These are phyloP conservation scores for Komagataea norvegica DNA, from an alignment of 1,139 yeast genomes.

Conservation along the genomic window DNA sequence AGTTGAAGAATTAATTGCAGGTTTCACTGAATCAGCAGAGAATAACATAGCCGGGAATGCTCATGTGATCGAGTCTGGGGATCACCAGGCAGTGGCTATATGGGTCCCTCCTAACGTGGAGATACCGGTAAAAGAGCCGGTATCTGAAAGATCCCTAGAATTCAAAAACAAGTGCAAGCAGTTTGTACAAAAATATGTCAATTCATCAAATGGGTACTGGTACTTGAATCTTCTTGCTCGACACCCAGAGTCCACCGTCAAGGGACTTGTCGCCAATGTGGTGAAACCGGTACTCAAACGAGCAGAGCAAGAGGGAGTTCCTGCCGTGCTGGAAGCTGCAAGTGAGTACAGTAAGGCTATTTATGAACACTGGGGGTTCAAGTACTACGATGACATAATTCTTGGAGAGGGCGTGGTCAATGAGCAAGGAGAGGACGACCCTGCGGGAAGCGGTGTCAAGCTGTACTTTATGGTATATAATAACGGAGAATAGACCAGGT, in stretches of 20 bases:
- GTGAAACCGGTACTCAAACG: conserved; percentile 15
- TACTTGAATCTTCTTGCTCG: conserved; percentile 17
- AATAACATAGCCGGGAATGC: conserved; percentile 9
- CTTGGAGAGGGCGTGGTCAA: conserved; percentile 13
- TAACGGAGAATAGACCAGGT: too few relatives aligned
- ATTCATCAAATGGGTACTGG: conserved; percentile 12
- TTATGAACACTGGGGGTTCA: conserved; percentile 22
- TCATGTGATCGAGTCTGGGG: conserved; percentile 12
- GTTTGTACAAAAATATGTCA: conserved; percentile 2
- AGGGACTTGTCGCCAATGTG: conserved; percentile 17
- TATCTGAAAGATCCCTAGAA: conserved; percentile 3
- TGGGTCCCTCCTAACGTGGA: conserved; percentile 21
- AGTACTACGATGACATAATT: conserved; percentile 9
- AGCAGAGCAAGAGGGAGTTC: conserved; percentile 11
- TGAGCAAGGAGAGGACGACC: conserved; percentile 6
- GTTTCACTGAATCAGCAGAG: neutral
- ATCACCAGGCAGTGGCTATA: conserved; percentile 16
- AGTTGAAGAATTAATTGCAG: neutral
- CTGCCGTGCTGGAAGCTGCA: conserved; percentile 18
- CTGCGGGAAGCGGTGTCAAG: conserved; percentile 11
- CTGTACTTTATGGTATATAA: conserved; percentile 15
- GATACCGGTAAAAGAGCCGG: neutral
- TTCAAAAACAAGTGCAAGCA: conserved; percentile 8
- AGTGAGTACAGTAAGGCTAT: conserved; percentile 18
- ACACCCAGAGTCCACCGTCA: conserved; percentile 10